These are phyloP conservation scores for Akanthomyces dipterigenus DNA, from an alignment of 2,329 filamentous ascomycete genomes.

Conservation along the genomic window DNA sequence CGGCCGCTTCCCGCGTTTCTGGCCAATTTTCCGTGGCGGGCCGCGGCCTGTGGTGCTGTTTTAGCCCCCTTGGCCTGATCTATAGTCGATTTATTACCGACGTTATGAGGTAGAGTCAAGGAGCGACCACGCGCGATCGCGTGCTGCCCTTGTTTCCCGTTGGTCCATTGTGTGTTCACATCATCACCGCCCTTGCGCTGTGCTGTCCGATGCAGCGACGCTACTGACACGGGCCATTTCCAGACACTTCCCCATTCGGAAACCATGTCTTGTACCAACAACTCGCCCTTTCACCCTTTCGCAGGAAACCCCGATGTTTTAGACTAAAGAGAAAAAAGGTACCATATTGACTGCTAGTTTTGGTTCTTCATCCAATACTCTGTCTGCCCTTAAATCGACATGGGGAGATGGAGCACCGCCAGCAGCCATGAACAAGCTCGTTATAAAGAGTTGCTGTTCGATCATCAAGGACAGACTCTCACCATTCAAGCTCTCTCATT, in stretches of 20 bases:
- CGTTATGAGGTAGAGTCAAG: background rate
- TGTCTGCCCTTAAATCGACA: background rate
- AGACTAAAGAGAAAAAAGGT: background rate
- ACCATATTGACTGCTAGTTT: background rate
- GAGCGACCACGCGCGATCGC: background rate
- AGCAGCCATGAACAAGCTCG: background rate
- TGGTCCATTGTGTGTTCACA: background rate
- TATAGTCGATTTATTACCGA: background rate
- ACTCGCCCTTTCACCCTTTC: background rate
- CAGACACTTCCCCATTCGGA: background rate
- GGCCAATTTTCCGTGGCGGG: background rate
- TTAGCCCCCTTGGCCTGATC: background rate
- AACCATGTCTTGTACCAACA: background rate
- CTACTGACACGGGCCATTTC: background rate
- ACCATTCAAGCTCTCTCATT: background rate
- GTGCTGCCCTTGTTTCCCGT: background rate
- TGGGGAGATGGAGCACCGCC: too few relatives aligned
- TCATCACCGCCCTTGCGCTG: background rate
- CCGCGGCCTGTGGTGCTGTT: too few relatives aligned
- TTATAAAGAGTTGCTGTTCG: background rate
- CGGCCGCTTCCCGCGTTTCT: background rate
- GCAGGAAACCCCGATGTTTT: background rate
- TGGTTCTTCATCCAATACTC: background rate
- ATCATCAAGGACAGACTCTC: background rate
- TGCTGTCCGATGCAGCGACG: background rate